Percentiles rank a stretch among this genome's conserved stretches.
These are phyloP conservation scores for Tremella yokohamensis DNA, from an alignment of 768 basidiomycete genomes.

Conservation along the genomic window DNA sequence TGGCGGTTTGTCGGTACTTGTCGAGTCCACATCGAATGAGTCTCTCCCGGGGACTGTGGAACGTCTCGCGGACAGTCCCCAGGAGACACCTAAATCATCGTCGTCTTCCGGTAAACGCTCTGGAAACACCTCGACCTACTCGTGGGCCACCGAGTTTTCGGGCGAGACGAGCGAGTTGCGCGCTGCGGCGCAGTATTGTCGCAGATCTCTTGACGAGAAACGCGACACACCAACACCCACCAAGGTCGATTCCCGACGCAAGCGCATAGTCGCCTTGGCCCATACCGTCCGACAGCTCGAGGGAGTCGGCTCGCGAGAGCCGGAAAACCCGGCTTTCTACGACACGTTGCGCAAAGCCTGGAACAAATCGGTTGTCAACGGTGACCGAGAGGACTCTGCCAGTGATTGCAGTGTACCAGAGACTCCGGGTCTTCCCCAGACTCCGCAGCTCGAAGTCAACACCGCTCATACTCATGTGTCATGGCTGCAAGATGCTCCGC, in stretches of 20 bases:
- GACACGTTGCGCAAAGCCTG: slow-evolving; percentile 31
- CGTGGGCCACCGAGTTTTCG: slow-evolving; percentile 40
- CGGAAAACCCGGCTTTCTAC: slow-evolving; percentile 38
- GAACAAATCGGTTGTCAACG: slow-evolving; percentile 18
- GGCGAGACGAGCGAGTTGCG: slow-evolving; percentile 40
- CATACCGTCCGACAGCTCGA: slow-evolving; percentile 42
- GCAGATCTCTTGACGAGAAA: slow-evolving; percentile 3
- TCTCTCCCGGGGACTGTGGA: neutral
- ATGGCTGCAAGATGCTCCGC: slow-evolving; percentile 2
- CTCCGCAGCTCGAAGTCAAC: neutral
- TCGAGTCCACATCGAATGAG: neutral
- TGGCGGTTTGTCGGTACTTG: neutral
- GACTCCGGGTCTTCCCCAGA: neutral
- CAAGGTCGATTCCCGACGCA: slow-evolving; percentile 21
- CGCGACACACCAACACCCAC: slow-evolving; percentile 20
- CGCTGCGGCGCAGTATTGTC: slow-evolving; percentile 34
- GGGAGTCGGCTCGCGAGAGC: slow-evolving; percentile 33
- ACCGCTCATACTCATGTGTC: neutral
- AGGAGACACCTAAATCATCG: neutral
- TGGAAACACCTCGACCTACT: slow-evolving; percentile 31
- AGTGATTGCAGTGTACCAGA: neutral
- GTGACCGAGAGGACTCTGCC: neutral
- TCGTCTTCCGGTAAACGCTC: slow-evolving; percentile 7
- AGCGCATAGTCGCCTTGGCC: slow-evolving; percentile 36
- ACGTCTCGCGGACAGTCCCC: neutral